phyloP scores from a whole-genome alignment of 345 rosid species.

The Cardiospermum halicacabum region DNA sequence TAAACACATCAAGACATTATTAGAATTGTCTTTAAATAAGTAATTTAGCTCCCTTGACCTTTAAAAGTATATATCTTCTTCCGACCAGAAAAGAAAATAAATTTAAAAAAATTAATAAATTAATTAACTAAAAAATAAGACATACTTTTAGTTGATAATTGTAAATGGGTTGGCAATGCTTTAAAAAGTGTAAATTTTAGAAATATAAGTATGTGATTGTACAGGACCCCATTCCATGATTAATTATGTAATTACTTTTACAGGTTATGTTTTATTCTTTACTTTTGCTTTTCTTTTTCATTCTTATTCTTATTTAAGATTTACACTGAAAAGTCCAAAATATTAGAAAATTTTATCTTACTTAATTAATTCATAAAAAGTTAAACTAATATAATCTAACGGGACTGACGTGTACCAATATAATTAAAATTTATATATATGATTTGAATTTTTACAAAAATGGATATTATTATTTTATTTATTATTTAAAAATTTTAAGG shows the following conservation, averaged over 20 bases:
- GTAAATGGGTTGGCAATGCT: slow-evolving; percentile 21
- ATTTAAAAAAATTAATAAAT: slow-evolving; percentile 8
- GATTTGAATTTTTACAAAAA: too few relatives aligned
- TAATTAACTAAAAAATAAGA: slow-evolving; percentile 18
- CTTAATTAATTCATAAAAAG: too few relatives aligned
- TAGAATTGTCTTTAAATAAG: slow-evolving; percentile 17
- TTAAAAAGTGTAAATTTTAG: slow-evolving; percentile 23
- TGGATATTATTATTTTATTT: too few relatives aligned
- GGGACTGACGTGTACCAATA: too few relatives aligned
- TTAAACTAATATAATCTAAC: too few relatives aligned
- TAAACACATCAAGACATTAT: background rate
- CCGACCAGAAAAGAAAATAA: slow-evolving; percentile 25
- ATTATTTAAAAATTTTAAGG: too few relatives aligned
- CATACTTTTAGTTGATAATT: slow-evolving; percentile 18
- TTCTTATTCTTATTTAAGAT: too few relatives aligned
- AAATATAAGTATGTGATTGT: slow-evolving; percentile 4
- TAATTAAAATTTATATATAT: too few relatives aligned
- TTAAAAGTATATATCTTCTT: slow-evolving; percentile 22
- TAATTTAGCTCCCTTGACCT: slow-evolving; percentile 15
- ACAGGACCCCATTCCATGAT: background rate
- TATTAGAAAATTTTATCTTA: too few relatives aligned
- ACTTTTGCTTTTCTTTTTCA: background rate
- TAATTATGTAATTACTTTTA: background rate
- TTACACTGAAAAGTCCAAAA: too few relatives aligned
- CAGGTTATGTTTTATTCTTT: background rate